Evolutionary conservation across 2,329 filamentous ascomycete genomes (phyloP).

Genomic region (Trichophyton verrucosum): DNA sequence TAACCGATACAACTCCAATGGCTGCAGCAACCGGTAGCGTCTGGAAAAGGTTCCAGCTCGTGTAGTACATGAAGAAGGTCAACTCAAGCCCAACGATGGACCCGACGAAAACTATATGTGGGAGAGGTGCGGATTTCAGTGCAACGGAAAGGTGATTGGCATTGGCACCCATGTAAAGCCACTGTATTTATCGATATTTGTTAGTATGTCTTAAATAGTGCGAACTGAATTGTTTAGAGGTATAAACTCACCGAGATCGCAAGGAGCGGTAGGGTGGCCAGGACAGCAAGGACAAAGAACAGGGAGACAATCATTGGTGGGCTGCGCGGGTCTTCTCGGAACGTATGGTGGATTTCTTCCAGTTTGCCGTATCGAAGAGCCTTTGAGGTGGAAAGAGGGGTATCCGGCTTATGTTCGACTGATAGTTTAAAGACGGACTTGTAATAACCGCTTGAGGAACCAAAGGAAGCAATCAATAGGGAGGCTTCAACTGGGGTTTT

Average conservation of each 20-base stretch:
- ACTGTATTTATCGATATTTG: conserved; percentile 40
- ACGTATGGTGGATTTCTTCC: conserved; percentile 80
- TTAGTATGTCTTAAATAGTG: not conserved
- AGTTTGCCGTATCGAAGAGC: conserved; percentile 74
- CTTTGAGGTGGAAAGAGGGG: conserved; percentile 48
- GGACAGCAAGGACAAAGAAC: conserved; percentile 60
- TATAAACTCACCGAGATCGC: conserved; percentile 49
- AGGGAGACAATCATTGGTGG: conserved; percentile 69
- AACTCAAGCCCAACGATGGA: conserved; percentile 80
- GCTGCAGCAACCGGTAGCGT: conserved; percentile 59
- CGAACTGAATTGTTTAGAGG: not conserved
- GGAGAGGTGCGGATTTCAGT: conserved; percentile 60
- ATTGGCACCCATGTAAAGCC: conserved; percentile 73
- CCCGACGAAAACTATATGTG: conserved; percentile 74
- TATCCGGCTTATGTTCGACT: conserved; percentile 51
- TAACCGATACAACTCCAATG: conserved; percentile 58
- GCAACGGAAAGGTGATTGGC: conserved; percentile 64
- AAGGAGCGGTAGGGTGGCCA: conserved; percentile 61
- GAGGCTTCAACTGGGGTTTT: conserved; percentile 61
- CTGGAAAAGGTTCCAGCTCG: conserved; percentile 83
- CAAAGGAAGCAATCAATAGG: conserved; percentile 77
- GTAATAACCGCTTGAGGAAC: conserved; percentile 55
- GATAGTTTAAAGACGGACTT: conserved; percentile 60
- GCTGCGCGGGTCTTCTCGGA: conserved; percentile 65
- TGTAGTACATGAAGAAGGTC: conserved; percentile 92